Evolutionary conservation across 2,329 filamentous ascomycete species (phyloP).

Genomic region (Fusarium sambucinum): DNA sequence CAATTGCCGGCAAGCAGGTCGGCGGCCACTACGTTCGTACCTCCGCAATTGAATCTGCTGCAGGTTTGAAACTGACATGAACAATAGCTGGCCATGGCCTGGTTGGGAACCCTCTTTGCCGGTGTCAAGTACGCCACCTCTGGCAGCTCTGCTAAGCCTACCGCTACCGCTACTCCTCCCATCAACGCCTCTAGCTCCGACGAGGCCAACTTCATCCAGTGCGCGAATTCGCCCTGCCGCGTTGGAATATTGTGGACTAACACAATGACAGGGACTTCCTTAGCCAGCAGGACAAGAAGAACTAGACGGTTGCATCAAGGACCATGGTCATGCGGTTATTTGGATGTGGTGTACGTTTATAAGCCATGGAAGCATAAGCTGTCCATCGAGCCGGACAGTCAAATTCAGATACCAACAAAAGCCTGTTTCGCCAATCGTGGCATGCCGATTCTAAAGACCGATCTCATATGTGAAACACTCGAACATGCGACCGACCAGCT

Average conservation of each 20-base stretch:
- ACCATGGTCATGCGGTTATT: slow-evolving; percentile 43
- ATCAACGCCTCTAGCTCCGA: slow-evolving; percentile 73
- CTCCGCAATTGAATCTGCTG: slow-evolving; percentile 30
- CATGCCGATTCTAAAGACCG: slow-evolving; percentile 29
- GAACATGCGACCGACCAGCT: background rate
- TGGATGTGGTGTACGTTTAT: slow-evolving; percentile 54
- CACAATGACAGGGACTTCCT: slow-evolving; percentile 54
- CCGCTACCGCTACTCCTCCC: slow-evolving; percentile 63
- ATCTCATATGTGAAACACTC: slow-evolving; percentile 24
- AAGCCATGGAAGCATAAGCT: slow-evolving; percentile 45
- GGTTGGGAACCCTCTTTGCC: slow-evolving; percentile 64
- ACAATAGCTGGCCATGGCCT: slow-evolving; percentile 67
- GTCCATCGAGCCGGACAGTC: slow-evolving; percentile 43
- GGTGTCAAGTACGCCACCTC: slow-evolving; percentile 59
- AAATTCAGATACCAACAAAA: slow-evolving; percentile 46
- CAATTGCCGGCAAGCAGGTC: slow-evolving; percentile 69
- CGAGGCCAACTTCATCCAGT: slow-evolving; percentile 76
- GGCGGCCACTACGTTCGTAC: slow-evolving; percentile 71
- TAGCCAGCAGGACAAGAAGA: slow-evolving; percentile 58
- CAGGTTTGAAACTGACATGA: slow-evolving; percentile 39
- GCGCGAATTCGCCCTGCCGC: slow-evolving; percentile 52
- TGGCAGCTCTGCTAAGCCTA: slow-evolving; percentile 61
- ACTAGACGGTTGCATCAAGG: slow-evolving; percentile 47
- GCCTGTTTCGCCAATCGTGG: slow-evolving; percentile 41
- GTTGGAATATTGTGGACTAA: slow-evolving; percentile 43